These are phyloP conservation scores for Agrostemma githago DNA, from an alignment of 148 eudicot species.

Conservation along the genomic window DNA sequence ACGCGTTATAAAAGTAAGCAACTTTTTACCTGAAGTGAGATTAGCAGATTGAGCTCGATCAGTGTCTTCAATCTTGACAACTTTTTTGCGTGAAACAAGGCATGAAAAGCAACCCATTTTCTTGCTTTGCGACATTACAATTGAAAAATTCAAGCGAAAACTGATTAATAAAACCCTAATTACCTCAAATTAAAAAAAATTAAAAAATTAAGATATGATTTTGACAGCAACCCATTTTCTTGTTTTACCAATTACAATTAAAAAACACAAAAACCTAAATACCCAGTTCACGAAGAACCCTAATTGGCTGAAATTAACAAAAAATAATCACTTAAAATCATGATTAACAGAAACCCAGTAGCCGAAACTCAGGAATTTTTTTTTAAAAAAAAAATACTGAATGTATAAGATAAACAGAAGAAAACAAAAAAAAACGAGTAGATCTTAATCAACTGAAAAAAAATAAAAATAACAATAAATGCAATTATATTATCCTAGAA, in stretches of 20 bases:
- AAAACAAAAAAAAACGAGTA: conserved; percentile 23
- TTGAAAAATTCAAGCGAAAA: conserved; percentile 4
- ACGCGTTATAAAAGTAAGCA: conserved; percentile 1
- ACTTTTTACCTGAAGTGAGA: conserved; percentile 33
- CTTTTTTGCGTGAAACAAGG: conserved; percentile 27
- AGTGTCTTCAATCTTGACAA: conserved; percentile 39
- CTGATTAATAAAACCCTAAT: conserved; percentile 7
- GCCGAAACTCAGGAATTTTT: conserved; percentile 6
- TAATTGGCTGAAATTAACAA: conserved; percentile 16
- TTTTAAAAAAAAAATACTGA: background rate
- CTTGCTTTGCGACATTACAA: background rate
- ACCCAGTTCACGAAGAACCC: conserved; percentile 19
- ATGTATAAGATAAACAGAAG: conserved; percentile 18
- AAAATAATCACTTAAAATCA: conserved; percentile 15
- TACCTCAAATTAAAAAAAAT: conserved; percentile 16
- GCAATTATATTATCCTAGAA: background rate
- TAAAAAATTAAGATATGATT: conserved; percentile 10
- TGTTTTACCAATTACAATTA: background rate
- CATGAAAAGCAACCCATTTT: conserved; percentile 46
- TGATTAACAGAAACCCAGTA: conserved; percentile 12
- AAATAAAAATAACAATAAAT: background rate
- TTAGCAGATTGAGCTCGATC: conserved; percentile 50
- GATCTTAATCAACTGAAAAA: conserved; percentile 30
- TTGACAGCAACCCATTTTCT: conserved; percentile 20
- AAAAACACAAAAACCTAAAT: conserved; percentile 10